Evolutionary conservation across 2,329 filamentous ascomycete species (phyloP).

Genomic region (Aspergillus pseudoglaucus): DNA sequence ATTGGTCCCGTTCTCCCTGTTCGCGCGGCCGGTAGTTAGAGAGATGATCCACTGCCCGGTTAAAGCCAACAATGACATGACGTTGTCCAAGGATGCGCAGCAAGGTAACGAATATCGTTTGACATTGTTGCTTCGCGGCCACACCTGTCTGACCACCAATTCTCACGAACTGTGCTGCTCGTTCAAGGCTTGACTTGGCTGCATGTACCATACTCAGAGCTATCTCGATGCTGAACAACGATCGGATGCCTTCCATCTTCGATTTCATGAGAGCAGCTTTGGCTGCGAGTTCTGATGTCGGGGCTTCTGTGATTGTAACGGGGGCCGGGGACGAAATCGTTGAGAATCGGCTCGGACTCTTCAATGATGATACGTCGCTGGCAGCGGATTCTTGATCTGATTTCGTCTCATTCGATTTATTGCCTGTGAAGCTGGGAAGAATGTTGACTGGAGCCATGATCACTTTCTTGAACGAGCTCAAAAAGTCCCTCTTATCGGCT

Average conservation of each 20-base stretch:
- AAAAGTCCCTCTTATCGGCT: slow-evolving; percentile 91
- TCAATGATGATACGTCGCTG: slow-evolving; percentile 16
- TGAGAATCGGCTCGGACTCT: slow-evolving; percentile 32
- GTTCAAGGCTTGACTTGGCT: slow-evolving; percentile 80
- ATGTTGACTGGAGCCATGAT: slow-evolving; percentile 98
- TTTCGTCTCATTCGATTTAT: slow-evolving; percentile 46
- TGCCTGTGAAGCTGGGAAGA: slow-evolving; percentile 63
- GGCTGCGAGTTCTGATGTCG: slow-evolving; percentile 84
- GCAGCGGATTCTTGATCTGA: slow-evolving; percentile 14
- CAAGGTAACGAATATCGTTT: slow-evolving; percentile 77
- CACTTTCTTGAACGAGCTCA: slow-evolving; percentile 95
- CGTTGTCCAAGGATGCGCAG: slow-evolving; percentile 76
- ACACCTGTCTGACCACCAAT: slow-evolving; percentile 74
- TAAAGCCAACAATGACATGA: slow-evolving; percentile 89
- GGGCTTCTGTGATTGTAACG: slow-evolving; percentile 55
- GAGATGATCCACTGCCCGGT: slow-evolving; percentile 84
- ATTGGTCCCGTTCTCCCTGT: slow-evolving; percentile 54
- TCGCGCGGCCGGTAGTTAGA: slow-evolving; percentile 87
- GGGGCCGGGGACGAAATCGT: slow-evolving; percentile 30
- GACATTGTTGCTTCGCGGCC: slow-evolving; percentile 81
- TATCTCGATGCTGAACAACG: slow-evolving; percentile 92
- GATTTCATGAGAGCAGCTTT: slow-evolving; percentile 98
- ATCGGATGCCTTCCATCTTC: slow-evolving; percentile 86
- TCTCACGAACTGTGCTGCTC: slow-evolving; percentile 73
- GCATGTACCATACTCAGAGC: slow-evolving; percentile 82